Evolutionary conservation across 345 rosid species (phyloP), one percentile per base, ranked within the genome.

Genomic region (Noccaea caerulescens): DNA sequence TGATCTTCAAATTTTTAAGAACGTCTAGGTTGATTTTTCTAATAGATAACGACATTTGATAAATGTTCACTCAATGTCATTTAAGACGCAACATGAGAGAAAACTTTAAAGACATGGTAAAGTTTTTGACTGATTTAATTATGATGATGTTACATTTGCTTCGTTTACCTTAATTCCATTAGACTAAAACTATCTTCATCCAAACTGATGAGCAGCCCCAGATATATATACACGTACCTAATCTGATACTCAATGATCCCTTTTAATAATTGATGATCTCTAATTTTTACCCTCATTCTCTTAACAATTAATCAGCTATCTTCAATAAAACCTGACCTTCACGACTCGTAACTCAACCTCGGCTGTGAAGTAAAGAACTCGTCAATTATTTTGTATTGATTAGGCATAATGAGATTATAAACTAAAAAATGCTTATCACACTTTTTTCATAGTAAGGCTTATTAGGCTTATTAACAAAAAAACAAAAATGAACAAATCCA

Each of bases 121-220:
- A 34, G 63, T 50, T 66, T 67, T 75, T 60, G 78, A 75, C 69
- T 68, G 39, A 12, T 51, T 34, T n/a, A n/a, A n/a, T n/a, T 30
- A 58, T 41, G 77, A 58, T 57, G 12, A 56, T 64, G 41, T 20
- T 10, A 49, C 42, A 12, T 72, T 73, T 47, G 34, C 16, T 73
- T 73, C 20, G 37, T 58, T 33, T 66, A 50, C 61, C 72, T 39
- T 73, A 25, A 47, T 11, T 4, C 4, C 53, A 57, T 33, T 66
- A 2, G 37, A 38, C 36, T 34, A 8, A 8, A 8, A 34, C 1
- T 45, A 5, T 1, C 20, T 18, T 9, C 43, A 30, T 14, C 43
- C 10, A 36, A 37, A 7, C 56, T 14, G 18, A 68, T 55, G 44
- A 20, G 6, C 23, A 67, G 8, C 16, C 23, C 16, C 46, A 44